Conservation (phyloP, 2,329 filamentous ascomycete genomes). For the Pseudogymnoascus sp. region DNA sequence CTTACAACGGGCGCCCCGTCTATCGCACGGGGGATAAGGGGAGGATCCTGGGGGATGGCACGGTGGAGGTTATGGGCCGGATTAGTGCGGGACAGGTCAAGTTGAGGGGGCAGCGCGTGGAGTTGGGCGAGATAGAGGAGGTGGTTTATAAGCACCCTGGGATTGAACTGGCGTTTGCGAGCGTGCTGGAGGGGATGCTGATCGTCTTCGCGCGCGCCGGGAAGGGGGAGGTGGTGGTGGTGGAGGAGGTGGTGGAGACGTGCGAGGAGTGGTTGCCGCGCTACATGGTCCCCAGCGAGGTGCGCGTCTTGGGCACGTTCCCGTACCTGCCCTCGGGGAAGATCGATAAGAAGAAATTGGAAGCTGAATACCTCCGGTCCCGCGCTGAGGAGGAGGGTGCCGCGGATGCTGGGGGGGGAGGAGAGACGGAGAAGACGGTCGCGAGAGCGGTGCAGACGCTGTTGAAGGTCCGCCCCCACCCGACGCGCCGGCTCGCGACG, state of each 20-base stretch:
- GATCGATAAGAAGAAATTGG: slow-evolving; percentile 60
- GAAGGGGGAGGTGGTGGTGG: slow-evolving; percentile 23
- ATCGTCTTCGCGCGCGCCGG: slow-evolving; percentile 55
- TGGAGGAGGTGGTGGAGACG: slow-evolving; percentile 41
- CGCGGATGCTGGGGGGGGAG: slow-evolving; percentile 11
- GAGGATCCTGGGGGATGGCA: slow-evolving; percentile 55
- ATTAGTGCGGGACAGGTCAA: slow-evolving; percentile 78
- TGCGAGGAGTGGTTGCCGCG: slow-evolving; percentile 70
- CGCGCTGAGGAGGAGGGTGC: slow-evolving; percentile 1
- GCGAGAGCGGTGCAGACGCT: slow-evolving; percentile 17
- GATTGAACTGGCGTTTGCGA: slow-evolving; percentile 57
- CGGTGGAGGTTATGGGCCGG: slow-evolving; percentile 75
- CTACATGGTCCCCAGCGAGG: slow-evolving; percentile 75
- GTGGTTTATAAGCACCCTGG: slow-evolving; percentile 51
- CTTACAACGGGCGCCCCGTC: background rate
- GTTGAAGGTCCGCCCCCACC: slow-evolving; percentile 24
- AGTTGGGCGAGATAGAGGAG: slow-evolving; percentile 71
- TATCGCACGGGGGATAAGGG: slow-evolving; percentile 48
- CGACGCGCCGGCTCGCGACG: slow-evolving; percentile 38
- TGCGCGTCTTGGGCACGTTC: slow-evolving; percentile 55
- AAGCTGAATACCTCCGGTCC: slow-evolving; percentile 41
- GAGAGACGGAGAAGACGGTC: slow-evolving; percentile 21
- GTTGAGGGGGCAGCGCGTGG: slow-evolving; percentile 72
- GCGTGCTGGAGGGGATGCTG: slow-evolving; percentile 59
- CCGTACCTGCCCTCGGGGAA: slow-evolving; percentile 79